phyloP scores from a whole-genome alignment of 1,284 basidiomycete species.

The Heterobasidion parviporum region DNA sequence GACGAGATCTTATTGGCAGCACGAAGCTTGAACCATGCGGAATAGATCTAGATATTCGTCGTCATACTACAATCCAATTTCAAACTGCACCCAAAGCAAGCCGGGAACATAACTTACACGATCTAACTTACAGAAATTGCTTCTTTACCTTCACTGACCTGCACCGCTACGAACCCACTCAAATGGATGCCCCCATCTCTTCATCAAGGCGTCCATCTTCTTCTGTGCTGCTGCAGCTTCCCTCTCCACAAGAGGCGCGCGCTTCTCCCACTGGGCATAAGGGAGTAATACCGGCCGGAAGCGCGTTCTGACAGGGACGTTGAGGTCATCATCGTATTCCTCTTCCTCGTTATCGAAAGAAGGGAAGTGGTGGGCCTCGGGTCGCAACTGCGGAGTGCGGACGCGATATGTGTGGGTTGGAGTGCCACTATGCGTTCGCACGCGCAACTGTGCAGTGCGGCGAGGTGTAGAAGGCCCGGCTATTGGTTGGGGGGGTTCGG shows the following conservation, averaged over 20 bases:
- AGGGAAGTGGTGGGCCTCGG: neutral
- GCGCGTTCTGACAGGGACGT: conserved; percentile 5
- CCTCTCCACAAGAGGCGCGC: conserved; percentile 6
- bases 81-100: neutral
- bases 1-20: no score
- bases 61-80: neutral
- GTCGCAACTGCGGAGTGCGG: conserved; percentile 6
- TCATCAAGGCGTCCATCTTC: conserved; percentile 1
- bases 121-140: no score
- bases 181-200: conserved; percentile 9
- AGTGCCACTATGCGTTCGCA: no score
- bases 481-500: conserved; percentile 1
- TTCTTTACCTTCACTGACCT: neutral
- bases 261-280: conserved; percentile 10
- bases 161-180: neutral
- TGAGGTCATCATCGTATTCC: conserved; percentile 2
- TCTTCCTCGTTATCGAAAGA: neutral
- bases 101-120: neutral
- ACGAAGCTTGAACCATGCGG: no score
- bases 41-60: no score
- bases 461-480: conserved; percentile 10
- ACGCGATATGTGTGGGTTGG: neutral
- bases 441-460: conserved; percentile 1
- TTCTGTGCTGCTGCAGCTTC: conserved; percentile 8
- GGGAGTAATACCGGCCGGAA: conserved; percentile 10